Evolutionary conservation across 495 filamentous ascomycete species (phyloP).

Genomic region (Lepidopterella palustris): DNA sequence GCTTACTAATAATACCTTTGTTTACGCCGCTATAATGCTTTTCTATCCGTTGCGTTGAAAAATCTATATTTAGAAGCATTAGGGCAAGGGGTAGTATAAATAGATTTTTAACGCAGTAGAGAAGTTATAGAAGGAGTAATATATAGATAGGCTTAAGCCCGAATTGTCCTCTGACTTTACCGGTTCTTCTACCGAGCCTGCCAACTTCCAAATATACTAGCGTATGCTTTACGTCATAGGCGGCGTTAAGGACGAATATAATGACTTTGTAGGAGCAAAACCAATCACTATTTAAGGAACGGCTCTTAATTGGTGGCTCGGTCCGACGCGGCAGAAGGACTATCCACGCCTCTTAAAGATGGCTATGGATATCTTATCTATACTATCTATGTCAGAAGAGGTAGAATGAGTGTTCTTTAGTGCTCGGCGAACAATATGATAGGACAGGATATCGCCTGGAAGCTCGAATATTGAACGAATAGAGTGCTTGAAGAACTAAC

Average conservation of each 20-base stretch:
- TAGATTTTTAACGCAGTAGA: background rate
- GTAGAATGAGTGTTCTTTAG: background rate
- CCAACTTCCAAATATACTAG: too few species aligned
- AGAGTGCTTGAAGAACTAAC: too few species aligned
- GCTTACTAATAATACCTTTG: background rate
- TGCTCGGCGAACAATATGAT: too few species aligned
- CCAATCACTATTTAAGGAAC: background rate
- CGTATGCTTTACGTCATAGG: background rate
- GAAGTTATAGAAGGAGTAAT: background rate
- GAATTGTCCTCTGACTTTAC: too few species aligned
- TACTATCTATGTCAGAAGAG: background rate
- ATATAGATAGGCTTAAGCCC: too few species aligned
- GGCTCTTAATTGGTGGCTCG: background rate
- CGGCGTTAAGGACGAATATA: background rate
- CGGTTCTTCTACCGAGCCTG: too few species aligned
- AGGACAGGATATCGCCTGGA: too few species aligned
- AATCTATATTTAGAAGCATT: background rate
- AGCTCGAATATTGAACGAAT: too few species aligned
- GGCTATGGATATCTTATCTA: background rate
- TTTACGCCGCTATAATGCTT: background rate
- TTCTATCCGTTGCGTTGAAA: background rate
- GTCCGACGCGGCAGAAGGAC: background rate
- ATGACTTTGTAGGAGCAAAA: background rate
- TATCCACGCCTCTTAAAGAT: background rate
- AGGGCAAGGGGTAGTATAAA: background rate